These are phyloP conservation scores for Hemileia vastatrix DNA, from an alignment of 1,284 basidiomycete species.

Conservation along the genomic window DNA sequence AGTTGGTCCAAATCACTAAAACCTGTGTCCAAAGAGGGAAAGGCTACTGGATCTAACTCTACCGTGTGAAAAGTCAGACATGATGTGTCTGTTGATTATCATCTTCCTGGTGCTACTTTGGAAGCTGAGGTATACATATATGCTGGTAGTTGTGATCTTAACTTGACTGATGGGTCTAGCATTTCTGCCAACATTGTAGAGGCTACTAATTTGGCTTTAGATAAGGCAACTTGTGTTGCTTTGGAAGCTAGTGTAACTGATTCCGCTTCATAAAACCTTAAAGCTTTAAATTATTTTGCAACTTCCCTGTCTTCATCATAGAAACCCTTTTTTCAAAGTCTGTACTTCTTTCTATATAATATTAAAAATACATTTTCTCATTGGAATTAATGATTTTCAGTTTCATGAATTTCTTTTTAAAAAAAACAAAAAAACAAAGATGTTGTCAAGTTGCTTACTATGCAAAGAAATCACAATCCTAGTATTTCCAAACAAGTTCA, in stretches of 20 bases:
- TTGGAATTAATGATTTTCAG: slow-evolving; percentile 6
- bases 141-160: too few relatives aligned
- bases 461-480: slow-evolving; percentile 65
- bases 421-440: too few relatives aligned
- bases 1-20: slow-evolving; percentile 30
- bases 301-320: slow-evolving; percentile 67
- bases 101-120: too few relatives aligned
- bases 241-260: slow-evolving; percentile 1
- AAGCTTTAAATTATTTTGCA: slow-evolving; percentile 67
- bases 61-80: too few relatives aligned
- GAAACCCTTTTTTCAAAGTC: slow-evolving; percentile 79
- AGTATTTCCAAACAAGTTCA: slow-evolving; percentile 67
- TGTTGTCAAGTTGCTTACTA: slow-evolving; percentile 69
- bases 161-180: too few relatives aligned
- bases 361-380: neutral
- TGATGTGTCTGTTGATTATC: too few relatives aligned
- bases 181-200: too few relatives aligned
- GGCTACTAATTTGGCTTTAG: slow-evolving; percentile 45
- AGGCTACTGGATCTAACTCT: slow-evolving; percentile 20
- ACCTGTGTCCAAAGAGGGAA: neutral
- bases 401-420: slow-evolving; percentile 1
- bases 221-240: neutral
- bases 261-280: slow-evolving; percentile 52
- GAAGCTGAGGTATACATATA: too few relatives aligned
- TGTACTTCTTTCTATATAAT: slow-evolving; percentile 30